Percentiles rank a stretch among this genome's conserved stretches.
Evolutionary conservation across 2,329 filamentous ascomycete species (phyloP).

Genomic region (Colletotrichum sp.): DNA sequence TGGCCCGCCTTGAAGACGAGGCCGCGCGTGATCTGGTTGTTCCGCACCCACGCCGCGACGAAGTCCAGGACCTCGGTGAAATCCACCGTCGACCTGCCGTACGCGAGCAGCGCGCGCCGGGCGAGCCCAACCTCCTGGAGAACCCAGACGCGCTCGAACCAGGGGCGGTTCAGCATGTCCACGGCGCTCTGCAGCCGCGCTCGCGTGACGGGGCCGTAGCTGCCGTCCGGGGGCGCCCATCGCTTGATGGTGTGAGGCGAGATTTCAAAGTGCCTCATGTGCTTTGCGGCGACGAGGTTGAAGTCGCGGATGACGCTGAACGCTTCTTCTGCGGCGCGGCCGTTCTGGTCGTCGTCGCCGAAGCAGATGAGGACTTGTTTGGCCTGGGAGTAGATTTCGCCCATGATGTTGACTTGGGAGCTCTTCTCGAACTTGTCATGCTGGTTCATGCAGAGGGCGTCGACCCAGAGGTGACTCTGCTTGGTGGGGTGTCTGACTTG

Average conservation of each 20-base stretch:
- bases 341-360: not conserved
- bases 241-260: not conserved
- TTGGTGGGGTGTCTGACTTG: not conserved
- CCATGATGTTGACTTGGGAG: not conserved
- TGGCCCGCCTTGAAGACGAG: not conserved
- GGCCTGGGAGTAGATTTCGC: not conserved
- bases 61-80: not conserved
- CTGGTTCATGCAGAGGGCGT: not conserved
- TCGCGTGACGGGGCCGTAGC: not conserved
- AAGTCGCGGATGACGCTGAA: not conserved
- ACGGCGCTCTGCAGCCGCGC: not conserved
- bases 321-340: not conserved
- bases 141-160: constrained; percentile 12
- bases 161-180: not conserved
- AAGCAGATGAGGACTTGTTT: not conserved
- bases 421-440: not conserved
- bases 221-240: not conserved
- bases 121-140: constrained; percentile 1
- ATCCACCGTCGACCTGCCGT: not conserved
- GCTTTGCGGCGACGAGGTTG: not conserved
- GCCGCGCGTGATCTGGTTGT: not conserved
- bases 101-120: not conserved
- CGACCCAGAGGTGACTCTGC: not conserved
- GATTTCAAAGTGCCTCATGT: not conserved
- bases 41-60: not conserved